Evolutionary conservation across 2,329 filamentous ascomycete species (phyloP).

Genomic region (Colletotrichum chlorophyti): DNA sequence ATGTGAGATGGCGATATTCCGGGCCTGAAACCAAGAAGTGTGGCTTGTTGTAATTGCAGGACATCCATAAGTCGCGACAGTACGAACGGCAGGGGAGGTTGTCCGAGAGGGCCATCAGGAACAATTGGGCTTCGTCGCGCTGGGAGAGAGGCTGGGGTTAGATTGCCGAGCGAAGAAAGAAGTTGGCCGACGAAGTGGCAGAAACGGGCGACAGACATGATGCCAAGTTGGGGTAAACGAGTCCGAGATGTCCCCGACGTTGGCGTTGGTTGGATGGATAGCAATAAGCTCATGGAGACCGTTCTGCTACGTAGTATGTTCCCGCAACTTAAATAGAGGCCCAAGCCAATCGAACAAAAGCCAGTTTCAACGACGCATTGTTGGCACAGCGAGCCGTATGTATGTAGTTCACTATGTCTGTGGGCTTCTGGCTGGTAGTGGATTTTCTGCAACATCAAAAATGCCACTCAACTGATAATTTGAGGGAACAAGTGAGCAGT

Average conservation of each 20-base stretch:
- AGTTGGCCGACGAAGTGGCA: neutral
- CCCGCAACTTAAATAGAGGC: neutral
- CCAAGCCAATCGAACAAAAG: neutral
- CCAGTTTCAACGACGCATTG: neutral
- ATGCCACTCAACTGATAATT: too few species aligned
- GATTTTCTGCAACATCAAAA: neutral
- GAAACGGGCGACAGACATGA: neutral
- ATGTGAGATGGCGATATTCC: too few species aligned
- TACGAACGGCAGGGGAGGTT: too few species aligned
- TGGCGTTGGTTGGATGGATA: neutral
- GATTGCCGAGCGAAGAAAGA: neutral
- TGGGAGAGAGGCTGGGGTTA: neutral
- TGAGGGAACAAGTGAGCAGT: too few species aligned
- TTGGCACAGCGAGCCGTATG: too few species aligned
- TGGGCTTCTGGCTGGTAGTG: fast-evolving
- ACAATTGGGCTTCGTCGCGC: too few species aligned
- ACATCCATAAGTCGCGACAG: too few species aligned
- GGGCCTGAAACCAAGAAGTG: too few species aligned
- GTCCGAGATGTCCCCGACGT: neutral
- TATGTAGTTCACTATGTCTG: neutral
- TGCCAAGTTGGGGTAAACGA: neutral
- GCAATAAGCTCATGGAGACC: conserved; percentile 11
- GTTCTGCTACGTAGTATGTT: neutral
- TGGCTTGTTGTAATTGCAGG: neutral
- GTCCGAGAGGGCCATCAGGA: too few species aligned